phyloP scores from a whole-genome alignment of 345 rosid species.

The Citrus reticulata region DNA sequence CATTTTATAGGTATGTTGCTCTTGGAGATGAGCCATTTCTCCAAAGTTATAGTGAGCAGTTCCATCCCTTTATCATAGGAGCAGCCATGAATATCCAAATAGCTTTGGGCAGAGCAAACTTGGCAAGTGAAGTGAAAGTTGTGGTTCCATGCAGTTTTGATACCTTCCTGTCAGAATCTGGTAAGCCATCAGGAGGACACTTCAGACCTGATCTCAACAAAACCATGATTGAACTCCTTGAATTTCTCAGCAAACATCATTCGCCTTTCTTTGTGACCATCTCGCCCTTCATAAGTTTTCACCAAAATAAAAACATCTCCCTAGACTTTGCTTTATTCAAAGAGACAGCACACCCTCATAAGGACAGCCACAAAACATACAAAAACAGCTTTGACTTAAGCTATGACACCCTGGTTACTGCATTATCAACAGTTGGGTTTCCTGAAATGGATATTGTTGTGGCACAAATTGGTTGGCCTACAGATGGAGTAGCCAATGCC shows the following conservation, averaged over 20 bases:
- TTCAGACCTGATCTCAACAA: constrained; percentile 76
- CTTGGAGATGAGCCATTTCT: constrained; percentile 89
- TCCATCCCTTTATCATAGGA: constrained; percentile 69
- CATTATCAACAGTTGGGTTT: constrained; percentile 61
- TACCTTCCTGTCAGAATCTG: constrained; percentile 54
- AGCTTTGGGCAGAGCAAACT: constrained; percentile 62
- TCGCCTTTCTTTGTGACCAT: constrained; percentile 72
- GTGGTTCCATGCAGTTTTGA: constrained; percentile 86
- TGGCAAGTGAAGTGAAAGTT: constrained; percentile 66
- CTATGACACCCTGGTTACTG: constrained; percentile 60
- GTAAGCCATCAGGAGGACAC: constrained; percentile 70
- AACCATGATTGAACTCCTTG: constrained; percentile 80
- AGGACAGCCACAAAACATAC: constrained; percentile 54
- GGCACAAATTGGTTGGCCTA: constrained; percentile 90
- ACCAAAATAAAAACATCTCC: constrained; percentile 66
- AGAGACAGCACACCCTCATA: constrained; percentile 45
- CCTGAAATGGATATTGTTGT: constrained; percentile 58
- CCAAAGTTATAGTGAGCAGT: constrained; percentile 57
- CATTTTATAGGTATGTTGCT: constrained; percentile 59
- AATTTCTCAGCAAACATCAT: constrained; percentile 59
- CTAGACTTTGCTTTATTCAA: constrained; percentile 70
- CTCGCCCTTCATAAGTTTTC: constrained; percentile 59
- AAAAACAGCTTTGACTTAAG: constrained; percentile 76
- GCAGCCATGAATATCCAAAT: constrained; percentile 75
- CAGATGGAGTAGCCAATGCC: constrained; percentile 82